A percentile compares a stretch with the other conserved stretches of the same genome.
Evolutionary conservation across 2,329 filamentous ascomycete genomes (phyloP).

Genomic region (Cryphonectria japonica): DNA sequence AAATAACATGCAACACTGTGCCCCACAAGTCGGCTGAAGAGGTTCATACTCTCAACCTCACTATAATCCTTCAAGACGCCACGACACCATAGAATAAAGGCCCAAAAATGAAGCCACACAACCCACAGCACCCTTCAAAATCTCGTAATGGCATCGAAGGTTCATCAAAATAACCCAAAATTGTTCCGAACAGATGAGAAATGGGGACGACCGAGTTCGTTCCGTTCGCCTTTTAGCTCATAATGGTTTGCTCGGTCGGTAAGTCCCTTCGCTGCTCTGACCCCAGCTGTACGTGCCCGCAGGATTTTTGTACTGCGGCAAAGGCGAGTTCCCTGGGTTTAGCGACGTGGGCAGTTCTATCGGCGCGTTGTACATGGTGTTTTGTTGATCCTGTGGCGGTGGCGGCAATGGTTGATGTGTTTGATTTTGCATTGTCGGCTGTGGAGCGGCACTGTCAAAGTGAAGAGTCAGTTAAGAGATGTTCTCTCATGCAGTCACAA

Average conservation of each 20-base stretch:
- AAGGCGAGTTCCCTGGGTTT: conserved; percentile 39
- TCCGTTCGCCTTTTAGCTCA: not conserved
- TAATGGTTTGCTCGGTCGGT: conserved; percentile 26
- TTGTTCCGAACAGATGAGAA: not conserved
- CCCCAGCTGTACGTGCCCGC: conserved; percentile 39
- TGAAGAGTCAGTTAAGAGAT: conserved; percentile 22
- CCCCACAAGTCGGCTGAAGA: not conserved
- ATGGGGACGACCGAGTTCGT: not conserved
- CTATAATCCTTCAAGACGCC: not conserved
- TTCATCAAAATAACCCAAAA: not conserved
- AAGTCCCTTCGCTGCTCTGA: conserved; percentile 25
- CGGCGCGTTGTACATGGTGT: conserved; percentile 26
- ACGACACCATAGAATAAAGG: not conserved
- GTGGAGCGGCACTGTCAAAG: conserved; percentile 27
- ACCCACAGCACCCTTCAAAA: not conserved
- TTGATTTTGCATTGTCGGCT: conserved; percentile 19
- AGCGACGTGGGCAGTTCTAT: conserved; percentile 43
- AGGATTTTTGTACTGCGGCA: conserved; percentile 39
- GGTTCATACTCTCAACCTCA: not conserved
- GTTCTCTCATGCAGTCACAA: not conserved
- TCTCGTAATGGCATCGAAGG: not conserved
- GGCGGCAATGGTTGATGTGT: conserved; percentile 19
- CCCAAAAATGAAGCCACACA: not conserved
- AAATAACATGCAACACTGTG: not conserved
- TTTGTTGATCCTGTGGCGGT: conserved; percentile 3